Percentiles rank a stretch among this genome's conserved stretches.
Evolutionary conservation across 176 grass and related monocot species (phyloP).

Genomic region (Aegilops umbellulata): DNA sequence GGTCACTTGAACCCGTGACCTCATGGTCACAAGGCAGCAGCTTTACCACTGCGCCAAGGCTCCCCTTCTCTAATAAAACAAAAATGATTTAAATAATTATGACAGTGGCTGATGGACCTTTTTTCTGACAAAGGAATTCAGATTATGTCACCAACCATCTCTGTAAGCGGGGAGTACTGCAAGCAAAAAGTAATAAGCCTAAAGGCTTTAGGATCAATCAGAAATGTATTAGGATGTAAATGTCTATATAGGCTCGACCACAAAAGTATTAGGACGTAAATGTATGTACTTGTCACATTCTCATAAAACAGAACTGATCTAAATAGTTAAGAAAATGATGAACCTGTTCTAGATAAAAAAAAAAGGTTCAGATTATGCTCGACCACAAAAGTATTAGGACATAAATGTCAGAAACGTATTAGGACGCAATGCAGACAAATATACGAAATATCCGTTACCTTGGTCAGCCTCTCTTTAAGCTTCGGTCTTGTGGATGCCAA

Average conservation of each 20-base stretch:
- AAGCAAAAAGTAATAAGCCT: neutral
- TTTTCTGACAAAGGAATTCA: neutral
- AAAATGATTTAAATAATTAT: neutral
- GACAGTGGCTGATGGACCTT: neutral
- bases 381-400: no score
- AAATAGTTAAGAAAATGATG: neutral
- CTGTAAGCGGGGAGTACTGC: neutral
- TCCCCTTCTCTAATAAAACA: neutral
- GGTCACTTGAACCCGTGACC: no score
- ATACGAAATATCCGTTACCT: slow-evolving; percentile 46
- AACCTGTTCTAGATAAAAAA: no score
- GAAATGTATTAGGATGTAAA: neutral
- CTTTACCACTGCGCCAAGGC: no score
- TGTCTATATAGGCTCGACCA: neutral
- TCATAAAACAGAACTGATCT: neutral
- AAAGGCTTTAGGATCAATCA: neutral
- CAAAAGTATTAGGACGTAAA: neutral
- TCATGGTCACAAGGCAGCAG: no score
- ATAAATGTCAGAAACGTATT: no score
- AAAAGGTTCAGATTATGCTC: no score
- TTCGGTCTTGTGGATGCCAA: slow-evolving; percentile 45
- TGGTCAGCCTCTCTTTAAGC: slow-evolving; percentile 68
- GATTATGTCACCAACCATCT: neutral
- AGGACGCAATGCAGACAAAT: no score
- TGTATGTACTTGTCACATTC: no score